Conservation (phyloP, 805 yeast genomes). For the Metschnikowia cubensis region DNA sequence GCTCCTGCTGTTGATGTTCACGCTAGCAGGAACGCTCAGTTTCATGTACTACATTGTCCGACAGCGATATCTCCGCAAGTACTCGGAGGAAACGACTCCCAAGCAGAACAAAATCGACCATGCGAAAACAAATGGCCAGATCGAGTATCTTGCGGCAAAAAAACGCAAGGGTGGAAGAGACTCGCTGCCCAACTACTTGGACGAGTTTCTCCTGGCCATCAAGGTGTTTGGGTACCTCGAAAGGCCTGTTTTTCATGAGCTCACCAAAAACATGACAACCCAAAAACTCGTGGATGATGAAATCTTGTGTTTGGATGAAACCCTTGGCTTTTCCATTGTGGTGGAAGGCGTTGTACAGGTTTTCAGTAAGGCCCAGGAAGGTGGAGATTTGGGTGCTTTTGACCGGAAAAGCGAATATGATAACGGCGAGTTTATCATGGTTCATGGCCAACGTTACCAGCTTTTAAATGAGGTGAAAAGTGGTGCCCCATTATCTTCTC, state of each 20-base stretch:
- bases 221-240: constrained; percentile 93
- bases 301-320: constrained; percentile 64
- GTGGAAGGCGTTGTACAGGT: constrained; percentile 89
- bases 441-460: constrained; percentile 64
- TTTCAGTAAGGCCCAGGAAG: constrained; percentile 48
- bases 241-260: constrained; percentile 83
- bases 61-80: constrained; percentile 59
- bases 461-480: constrained; percentile 74
- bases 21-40: constrained; percentile 27
- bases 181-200: constrained; percentile 63
- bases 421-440: constrained; percentile 39
- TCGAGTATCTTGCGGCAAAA: constrained; percentile 43
- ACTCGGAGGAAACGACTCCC: constrained; percentile 41
- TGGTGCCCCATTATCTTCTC: constrained; percentile 80
- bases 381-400: constrained; percentile 12
- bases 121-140: constrained; percentile 39
- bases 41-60: constrained; percentile 49
- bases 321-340: constrained; percentile 83
- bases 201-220: constrained; percentile 85
- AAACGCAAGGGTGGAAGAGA: constrained; percentile 22
- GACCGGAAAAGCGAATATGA: constrained; percentile 26
- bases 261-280: constrained; percentile 88
- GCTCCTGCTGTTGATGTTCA: constrained; percentile 42
- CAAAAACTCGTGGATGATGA: constrained; percentile 78
- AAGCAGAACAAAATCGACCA: constrained; percentile 26